Base-by-base conservation (phyloP, 176 grass and related monocot genomes). In the Olyra latifolia region DNA sequence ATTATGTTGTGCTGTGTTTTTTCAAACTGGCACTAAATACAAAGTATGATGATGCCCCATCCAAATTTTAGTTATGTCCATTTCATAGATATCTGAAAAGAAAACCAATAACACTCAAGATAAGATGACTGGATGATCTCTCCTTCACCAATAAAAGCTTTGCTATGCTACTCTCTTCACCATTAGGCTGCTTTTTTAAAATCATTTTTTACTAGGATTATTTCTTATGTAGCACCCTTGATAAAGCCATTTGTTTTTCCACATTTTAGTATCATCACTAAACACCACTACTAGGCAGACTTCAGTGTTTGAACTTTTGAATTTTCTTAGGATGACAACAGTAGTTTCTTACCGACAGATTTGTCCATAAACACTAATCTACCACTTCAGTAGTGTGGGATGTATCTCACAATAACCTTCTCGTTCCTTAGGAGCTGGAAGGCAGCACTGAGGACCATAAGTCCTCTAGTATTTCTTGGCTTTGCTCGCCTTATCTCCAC, bases 401-500 rank as follows among this genome's bases (percentile, higher is more conserved):
- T 38, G 17, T 86, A 70, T 86, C 73, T 85, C 72, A 85, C 14
- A 39, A 38, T 86, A 50, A 66, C 23, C 24, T 84, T 38, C 83
- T 25, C 79, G 45, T 89, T 86, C 41, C 78, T 24, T 72, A 98
- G 95, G 89, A 91, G 77, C 72, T 88, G 91, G 83, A 92, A 68
- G 80, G 53, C 67, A 65, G 59, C 77, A 0, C 60, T 98, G 71
- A 89, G 61, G 78, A 94, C 90, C 74, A 85, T 66, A 87, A 92
- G 95, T 83, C 95, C 95, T 63, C 75, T 94, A 61, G 60, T 98
- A 77, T 83, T 98, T 39, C 87, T 98, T 73, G 95, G 92, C 35
- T 98, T 98, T 81, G 89, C 82, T 85, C 95, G 95, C 79, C 88
- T 98, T 69, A 87, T 94, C 74, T 91, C 83, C n/a, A 98, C 95